Evolutionary conservation across 2,329 filamentous ascomycete genomes (phyloP).

Genomic region (Trichoderma pleuroti): DNA sequence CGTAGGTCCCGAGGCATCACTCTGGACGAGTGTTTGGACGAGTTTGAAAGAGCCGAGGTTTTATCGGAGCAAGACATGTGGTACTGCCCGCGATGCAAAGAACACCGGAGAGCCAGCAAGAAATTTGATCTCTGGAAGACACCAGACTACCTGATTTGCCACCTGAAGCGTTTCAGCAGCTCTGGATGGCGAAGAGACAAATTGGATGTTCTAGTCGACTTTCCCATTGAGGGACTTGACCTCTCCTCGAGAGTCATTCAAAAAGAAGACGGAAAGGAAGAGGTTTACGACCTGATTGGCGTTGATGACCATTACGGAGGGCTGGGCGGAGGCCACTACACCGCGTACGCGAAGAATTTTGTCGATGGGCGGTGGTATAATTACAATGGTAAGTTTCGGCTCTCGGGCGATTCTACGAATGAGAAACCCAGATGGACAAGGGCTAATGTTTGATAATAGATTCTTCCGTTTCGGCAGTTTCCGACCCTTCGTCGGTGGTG

Average conservation of each 20-base stretch:
- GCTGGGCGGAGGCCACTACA: constrained; percentile 93
- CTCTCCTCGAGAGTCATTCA: constrained; percentile 75
- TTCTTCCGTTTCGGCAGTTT: constrained; percentile 63
- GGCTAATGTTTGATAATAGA: constrained; percentile 56
- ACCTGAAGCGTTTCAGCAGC: constrained; percentile 92
- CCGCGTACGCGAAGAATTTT: constrained; percentile 90
- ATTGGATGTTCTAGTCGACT: constrained; percentile 85
- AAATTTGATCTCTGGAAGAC: constrained; percentile 97
- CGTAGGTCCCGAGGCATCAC: constrained; percentile 62
- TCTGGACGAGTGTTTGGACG: constrained; percentile 85
- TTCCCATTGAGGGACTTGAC: constrained; percentile 83
- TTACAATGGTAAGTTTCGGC: constrained; percentile 73
- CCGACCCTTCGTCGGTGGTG: constrained; percentile 60
- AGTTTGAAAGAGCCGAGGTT: constrained; percentile 91
- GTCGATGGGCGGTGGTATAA: constrained; percentile 88
- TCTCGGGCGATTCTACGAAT: no score
- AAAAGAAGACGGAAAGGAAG: constrained; percentile 73
- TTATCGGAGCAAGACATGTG: constrained; percentile 94
- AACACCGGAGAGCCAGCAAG: constrained; percentile 87
- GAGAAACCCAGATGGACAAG: neutral
- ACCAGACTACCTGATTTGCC: constrained; percentile 90
- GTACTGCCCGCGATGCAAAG: constrained; percentile 96
- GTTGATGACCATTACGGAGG: constrained; percentile 96
- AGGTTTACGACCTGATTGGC: constrained; percentile 89
- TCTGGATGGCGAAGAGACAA: constrained; percentile 82